These are phyloP conservation scores for Podila horticola DNA, from an alignment of 192 early-diverging fungal species.

Conservation along the genomic window DNA sequence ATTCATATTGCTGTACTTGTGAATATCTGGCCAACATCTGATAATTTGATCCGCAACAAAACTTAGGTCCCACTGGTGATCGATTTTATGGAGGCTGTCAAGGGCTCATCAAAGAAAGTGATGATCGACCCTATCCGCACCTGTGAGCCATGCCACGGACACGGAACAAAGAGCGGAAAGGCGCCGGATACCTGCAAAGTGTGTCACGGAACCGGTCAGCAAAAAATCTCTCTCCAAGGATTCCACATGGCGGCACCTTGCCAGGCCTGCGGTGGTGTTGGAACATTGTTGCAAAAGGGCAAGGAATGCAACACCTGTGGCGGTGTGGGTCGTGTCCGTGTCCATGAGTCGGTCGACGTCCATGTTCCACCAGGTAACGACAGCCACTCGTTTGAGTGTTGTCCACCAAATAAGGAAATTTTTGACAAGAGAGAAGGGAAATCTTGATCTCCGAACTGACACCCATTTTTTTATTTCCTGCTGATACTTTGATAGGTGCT, in stretches of 20 bases:
- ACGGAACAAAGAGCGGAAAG: conserved; percentile 82
- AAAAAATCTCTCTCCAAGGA: conserved; percentile 84
- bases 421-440: neutral
- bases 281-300: conserved; percentile 70
- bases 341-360: conserved; percentile 76
- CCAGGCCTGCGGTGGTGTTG: conserved; percentile 85
- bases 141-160: conserved; percentile 85
- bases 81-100: conserved; percentile 92
- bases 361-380: conserved; percentile 77
- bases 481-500: conserved; percentile 59
- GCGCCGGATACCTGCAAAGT: conserved; percentile 73
- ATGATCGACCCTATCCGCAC: conserved; percentile 71
- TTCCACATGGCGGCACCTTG: conserved; percentile 93
- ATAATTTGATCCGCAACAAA: conserved; percentile 1
- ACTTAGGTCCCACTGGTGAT: conserved; percentile 67
- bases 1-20: neutral
- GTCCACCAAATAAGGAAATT: neutral
- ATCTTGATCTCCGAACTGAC: neutral
- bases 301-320: conserved; percentile 82
- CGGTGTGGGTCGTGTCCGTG: conserved; percentile 83
- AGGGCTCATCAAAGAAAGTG: conserved; percentile 76
- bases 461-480: neutral
- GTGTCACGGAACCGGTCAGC: conserved; percentile 89
- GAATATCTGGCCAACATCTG: neutral
- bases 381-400: neutral